Conservation (phyloP, 2,329 filamentous ascomycete species). For the Claviceps purpurea region DNA sequence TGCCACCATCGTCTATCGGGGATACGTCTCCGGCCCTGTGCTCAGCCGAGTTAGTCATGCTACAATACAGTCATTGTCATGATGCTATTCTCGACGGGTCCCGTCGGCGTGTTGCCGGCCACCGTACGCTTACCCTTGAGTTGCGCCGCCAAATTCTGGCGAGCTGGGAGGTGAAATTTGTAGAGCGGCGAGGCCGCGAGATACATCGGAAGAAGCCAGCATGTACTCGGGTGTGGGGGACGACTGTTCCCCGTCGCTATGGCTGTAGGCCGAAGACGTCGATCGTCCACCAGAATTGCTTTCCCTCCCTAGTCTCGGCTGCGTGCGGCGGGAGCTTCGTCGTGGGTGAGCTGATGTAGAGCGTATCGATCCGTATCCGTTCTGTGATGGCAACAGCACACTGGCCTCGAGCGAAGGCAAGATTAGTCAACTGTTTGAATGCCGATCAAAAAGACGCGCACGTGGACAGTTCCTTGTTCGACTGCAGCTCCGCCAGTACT, state of each 20-base stretch:
- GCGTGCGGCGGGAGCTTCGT: slow-evolving; percentile 20
- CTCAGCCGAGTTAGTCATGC: slow-evolving; percentile 1
- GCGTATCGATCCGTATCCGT: slow-evolving; percentile 10
- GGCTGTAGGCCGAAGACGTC: slow-evolving; percentile 40
- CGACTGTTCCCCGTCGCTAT: slow-evolving; percentile 19
- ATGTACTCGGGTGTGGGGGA: slow-evolving; percentile 24
- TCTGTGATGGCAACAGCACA: slow-evolving; percentile 8
- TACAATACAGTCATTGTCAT: not conserved
- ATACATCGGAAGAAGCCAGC: slow-evolving; percentile 15
- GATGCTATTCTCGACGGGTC: not conserved
- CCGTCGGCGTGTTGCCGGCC: not conserved
- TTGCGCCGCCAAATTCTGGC: slow-evolving; percentile 29
- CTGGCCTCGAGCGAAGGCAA: slow-evolving; percentile 1
- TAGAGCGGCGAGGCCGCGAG: slow-evolving; percentile 27
- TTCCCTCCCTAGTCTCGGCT: slow-evolving; percentile 6
- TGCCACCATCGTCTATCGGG: slow-evolving; percentile 35
- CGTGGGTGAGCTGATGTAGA: slow-evolving; percentile 21
- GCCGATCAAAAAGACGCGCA: not conserved
- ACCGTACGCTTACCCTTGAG: slow-evolving; percentile 25
- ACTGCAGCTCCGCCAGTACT: not conserved
- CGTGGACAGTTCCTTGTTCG: not conserved
- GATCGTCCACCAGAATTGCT: slow-evolving; percentile 28
- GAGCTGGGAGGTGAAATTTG: slow-evolving; percentile 44
- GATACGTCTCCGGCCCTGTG: slow-evolving; percentile 30
- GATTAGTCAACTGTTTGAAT: not conserved